Conservation (phyloP, 1,284 basidiomycete genomes). For the Fomitopsis schrenkii region DNA sequence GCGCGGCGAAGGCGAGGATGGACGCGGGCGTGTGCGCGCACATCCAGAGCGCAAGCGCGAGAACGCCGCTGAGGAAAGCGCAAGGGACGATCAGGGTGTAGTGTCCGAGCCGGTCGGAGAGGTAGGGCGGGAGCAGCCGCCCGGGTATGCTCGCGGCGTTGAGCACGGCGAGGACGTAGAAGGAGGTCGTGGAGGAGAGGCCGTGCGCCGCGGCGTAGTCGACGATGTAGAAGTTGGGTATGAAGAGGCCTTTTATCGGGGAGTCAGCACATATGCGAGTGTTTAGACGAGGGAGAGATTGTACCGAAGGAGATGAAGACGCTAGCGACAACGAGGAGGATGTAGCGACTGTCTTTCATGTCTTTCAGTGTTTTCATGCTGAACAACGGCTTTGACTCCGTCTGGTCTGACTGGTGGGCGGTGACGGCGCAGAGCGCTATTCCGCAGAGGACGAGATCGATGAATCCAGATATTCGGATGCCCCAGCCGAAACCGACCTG, state of each 20-base stretch:
- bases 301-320: slow-evolving; percentile 29
- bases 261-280: background rate
- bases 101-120: slow-evolving; percentile 56
- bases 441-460: slow-evolving; percentile 26
- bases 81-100: slow-evolving; percentile 56
- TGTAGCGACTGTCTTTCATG: slow-evolving; percentile 28
- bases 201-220: slow-evolving; percentile 18
- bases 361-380: slow-evolving; percentile 28
- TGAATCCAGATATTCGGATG: slow-evolving; percentile 36
- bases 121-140: slow-evolving; percentile 53
- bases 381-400: slow-evolving; percentile 19
- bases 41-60: slow-evolving; percentile 55
- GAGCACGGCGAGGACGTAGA: slow-evolving; percentile 56
- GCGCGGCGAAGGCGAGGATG: slow-evolving; percentile 49
- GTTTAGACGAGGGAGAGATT: background rate
- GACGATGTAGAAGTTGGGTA: slow-evolving; percentile 39
- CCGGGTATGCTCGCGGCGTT: slow-evolving; percentile 60
- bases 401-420: slow-evolving; percentile 15
- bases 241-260: slow-evolving; percentile 45
- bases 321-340: slow-evolving; percentile 25
- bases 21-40: slow-evolving; percentile 28
- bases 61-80: slow-evolving; percentile 55
- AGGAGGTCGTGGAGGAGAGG: slow-evolving; percentile 20
- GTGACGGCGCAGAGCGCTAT: slow-evolving; percentile 26
- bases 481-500: slow-evolving; percentile 59